Evolutionary conservation across 495 filamentous ascomycete species (phyloP).

Genomic region (Penicillium paradoxum): DNA sequence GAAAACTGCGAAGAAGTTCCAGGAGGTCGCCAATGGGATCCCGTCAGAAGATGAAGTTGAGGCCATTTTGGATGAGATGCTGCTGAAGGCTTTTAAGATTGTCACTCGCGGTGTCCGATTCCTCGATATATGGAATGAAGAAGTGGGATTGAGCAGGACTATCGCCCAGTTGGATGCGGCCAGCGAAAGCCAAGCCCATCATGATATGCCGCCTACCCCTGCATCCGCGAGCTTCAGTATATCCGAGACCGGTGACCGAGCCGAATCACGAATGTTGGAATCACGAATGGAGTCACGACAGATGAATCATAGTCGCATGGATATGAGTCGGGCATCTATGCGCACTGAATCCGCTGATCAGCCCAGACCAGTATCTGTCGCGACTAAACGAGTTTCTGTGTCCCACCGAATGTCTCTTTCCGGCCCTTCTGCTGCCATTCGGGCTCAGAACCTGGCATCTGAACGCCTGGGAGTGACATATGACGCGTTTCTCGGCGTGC

Average conservation of each 20-base stretch:
- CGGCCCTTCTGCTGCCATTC: conserved; percentile 37
- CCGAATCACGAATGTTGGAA: conserved; percentile 22
- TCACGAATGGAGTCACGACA: conserved; percentile 17
- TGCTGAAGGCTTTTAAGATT: conserved; percentile 88
- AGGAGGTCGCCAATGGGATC: conserved; percentile 53
- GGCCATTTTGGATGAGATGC: conserved; percentile 81
- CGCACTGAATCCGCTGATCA: conserved; percentile 34
- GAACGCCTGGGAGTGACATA: conserved; percentile 68
- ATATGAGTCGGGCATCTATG: conserved; percentile 35
- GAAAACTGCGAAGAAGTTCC: conserved; percentile 76
- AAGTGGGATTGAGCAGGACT: conserved; percentile 59
- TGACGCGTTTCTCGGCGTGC: conserved; percentile 79
- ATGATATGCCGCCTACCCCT: conserved; percentile 63
- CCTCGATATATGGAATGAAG: conserved; percentile 82
- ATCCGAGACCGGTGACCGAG: conserved; percentile 24
- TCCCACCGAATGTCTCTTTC: conserved; percentile 55
- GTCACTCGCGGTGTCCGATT: conserved; percentile 88
- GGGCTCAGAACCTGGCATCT: conserved; percentile 54
- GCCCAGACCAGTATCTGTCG: conserved; percentile 30
- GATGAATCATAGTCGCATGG: conserved; percentile 36
- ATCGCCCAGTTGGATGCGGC: conserved; percentile 52
- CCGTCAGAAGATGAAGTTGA: conserved; percentile 59
- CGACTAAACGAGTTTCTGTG: conserved; percentile 49
- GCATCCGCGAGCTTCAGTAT: conserved; percentile 52
- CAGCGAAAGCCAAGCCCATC: conserved; percentile 20